Base-by-base conservation (phyloP, 2,329 filamentous ascomycete species). In the Epichloe sibirici region DNA sequence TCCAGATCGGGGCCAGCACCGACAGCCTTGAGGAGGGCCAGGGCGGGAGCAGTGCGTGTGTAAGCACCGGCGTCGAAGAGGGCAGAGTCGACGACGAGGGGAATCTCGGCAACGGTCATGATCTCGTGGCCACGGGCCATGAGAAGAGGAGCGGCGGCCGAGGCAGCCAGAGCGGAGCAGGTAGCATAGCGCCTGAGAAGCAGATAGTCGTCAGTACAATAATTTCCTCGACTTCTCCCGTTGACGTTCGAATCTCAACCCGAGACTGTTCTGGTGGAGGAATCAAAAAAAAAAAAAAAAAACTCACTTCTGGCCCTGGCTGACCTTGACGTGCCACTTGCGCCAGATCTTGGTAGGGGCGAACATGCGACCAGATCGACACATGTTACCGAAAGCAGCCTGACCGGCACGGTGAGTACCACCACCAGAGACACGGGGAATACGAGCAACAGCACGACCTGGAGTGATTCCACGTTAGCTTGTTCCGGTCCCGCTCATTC, bases 261-360 rank as follows among this genome's bases (percentile, higher is more conserved):
- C 40, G 9, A 9, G 13, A 11, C 8, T n/a, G 39, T 40, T 40
- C 17, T 40, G 28, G 23, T 44, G 21, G 21, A 37, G 37, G 8
- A 34, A 11, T 31, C 4, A 17, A 21, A 21, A 2, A 17, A 21
- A 21, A 21, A 2, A 17, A 21, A 21, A 2, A 17, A 23, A 53
- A 40, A 56, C 82, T 75, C 72, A 90, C 88, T 93, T 95, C 84
- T 98, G 93, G 75, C 87, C 87, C 76, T 94, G 83, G 83, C 95
- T 95, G 84, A 98, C 83, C 90, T 97, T 97, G 82, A 96, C 83
- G 83, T 98, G 93, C 94, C 93, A 98, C 82, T 95, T 96, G 75
- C 93, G 84, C 94, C 93, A 98, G 79, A 95, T 87, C 86, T 98
- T 98, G 78, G 93, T 98, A 64, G 93, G 93, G 66, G 93, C 93